These are phyloP conservation scores for Kodamaea leandrae DNA, from an alignment of 805 yeast species.

Conservation along the genomic window DNA sequence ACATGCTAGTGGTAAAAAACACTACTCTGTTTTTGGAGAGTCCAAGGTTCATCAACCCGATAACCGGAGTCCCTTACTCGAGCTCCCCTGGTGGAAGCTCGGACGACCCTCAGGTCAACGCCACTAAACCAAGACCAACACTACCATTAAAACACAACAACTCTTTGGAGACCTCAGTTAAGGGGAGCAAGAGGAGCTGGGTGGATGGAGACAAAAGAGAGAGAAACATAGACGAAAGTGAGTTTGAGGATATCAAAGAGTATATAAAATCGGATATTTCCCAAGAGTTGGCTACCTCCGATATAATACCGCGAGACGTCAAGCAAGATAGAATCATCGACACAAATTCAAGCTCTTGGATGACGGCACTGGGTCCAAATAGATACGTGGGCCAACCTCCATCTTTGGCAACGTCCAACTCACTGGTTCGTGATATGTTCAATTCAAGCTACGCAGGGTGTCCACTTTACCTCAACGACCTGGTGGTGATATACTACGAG, in stretches of 20 bases:
- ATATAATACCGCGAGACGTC: background rate
- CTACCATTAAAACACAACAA: no score
- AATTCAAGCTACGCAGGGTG: conserved; percentile 17
- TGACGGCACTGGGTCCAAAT: background rate
- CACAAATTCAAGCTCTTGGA: background rate
- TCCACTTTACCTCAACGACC: conserved; percentile 38
- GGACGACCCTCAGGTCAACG: background rate
- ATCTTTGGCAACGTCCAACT: conserved; percentile 12
- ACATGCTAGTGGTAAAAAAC: conserved; percentile 36
- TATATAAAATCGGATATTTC: no score
- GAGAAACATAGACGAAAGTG: no score
- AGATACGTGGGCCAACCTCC: background rate
- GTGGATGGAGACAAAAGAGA: no score
- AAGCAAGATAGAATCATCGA: background rate
- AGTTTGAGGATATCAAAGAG: no score
- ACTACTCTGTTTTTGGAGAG: conserved; percentile 24
- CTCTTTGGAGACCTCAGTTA: no score
- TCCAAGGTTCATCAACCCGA: conserved; percentile 23
- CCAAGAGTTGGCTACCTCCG: background rate
- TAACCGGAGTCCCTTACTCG: conserved; percentile 5
- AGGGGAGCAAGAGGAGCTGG: no score
- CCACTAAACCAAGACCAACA: background rate
- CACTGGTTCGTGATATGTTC: conserved; percentile 10
- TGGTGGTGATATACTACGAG: conserved; percentile 36
- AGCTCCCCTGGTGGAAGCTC: background rate